phyloP scores from a whole-genome alignment of 2,329 filamentous ascomycete genomes.

The Cercospora sojina region DNA sequence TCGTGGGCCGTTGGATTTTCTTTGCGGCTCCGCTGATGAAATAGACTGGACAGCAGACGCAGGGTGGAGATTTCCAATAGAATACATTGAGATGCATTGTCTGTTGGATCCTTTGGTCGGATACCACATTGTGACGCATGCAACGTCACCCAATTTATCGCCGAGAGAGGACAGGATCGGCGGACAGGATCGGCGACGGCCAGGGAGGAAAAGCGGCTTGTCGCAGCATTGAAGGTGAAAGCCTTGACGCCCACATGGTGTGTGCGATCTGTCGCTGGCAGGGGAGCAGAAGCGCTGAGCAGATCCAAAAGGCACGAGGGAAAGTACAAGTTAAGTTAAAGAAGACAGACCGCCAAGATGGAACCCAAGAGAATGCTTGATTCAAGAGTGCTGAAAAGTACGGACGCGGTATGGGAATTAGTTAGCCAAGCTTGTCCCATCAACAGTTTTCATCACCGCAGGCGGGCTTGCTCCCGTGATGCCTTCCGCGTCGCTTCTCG shows the following conservation, averaged over 20 bases:
- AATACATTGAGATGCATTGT: background rate
- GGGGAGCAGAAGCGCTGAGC: background rate
- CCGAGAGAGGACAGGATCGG: background rate
- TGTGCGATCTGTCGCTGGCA: background rate
- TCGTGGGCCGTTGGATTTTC: background rate
- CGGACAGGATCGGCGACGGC: background rate
- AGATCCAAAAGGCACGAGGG: background rate
- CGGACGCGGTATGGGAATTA: background rate
- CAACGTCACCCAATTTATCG: background rate
- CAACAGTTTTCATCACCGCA: background rate
- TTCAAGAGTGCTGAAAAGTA: background rate
- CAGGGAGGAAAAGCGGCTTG: background rate
- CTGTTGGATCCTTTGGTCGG: background rate
- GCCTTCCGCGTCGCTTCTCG: conserved; percentile 36
- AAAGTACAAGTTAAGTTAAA: too few species aligned
- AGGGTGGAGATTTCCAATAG: background rate
- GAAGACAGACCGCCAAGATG: background rate
- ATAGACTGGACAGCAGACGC: too few species aligned
- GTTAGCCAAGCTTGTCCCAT: background rate
- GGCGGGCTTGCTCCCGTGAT: background rate
- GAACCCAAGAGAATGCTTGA: background rate
- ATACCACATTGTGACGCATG: background rate
- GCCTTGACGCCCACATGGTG: background rate
- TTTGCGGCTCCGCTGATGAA: background rate
- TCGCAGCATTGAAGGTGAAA: background rate